phyloP scores from a whole-genome alignment of 768 basidiomycete genomes.

The Tephrocybe sp. region DNA sequence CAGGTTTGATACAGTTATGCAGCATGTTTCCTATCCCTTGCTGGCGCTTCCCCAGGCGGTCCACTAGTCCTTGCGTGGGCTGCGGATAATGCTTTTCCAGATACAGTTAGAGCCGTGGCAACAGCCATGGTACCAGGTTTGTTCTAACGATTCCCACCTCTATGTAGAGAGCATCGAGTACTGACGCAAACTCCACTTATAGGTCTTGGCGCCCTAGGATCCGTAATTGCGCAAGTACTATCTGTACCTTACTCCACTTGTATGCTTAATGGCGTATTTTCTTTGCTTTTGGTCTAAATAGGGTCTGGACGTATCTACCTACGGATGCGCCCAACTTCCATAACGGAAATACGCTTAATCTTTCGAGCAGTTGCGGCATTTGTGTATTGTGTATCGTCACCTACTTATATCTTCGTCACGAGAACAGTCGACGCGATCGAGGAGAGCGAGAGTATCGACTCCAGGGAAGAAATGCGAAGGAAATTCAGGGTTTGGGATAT shows the following conservation, averaged over 20 bases:
- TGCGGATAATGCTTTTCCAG: slow-evolving; percentile 47
- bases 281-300: slow-evolving; percentile 9
- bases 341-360: slow-evolving; percentile 45
- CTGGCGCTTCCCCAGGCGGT: slow-evolving; percentile 36
- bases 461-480: slow-evolving; percentile 33
- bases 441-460: slow-evolving; percentile 41
- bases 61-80: slow-evolving; percentile 44
- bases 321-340: slow-evolving; percentile 44
- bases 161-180: neutral
- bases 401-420: slow-evolving; percentile 35
- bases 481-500: slow-evolving; percentile 40
- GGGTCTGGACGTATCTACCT: slow-evolving; percentile 48
- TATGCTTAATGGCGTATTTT: neutral
- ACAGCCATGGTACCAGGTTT: slow-evolving; percentile 42
- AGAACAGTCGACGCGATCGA: slow-evolving; percentile 41
- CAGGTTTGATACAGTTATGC: slow-evolving; percentile 32
- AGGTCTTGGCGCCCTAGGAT: slow-evolving; percentile 43
- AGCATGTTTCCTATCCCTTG: slow-evolving; percentile 42
- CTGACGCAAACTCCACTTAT: neutral
- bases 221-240: slow-evolving; percentile 40
- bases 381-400: slow-evolving; percentile 29
- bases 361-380: slow-evolving; percentile 33
- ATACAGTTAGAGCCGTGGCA: slow-evolving; percentile 44
- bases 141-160: neutral
- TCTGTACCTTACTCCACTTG: neutral